phyloP scores from a whole-genome alignment of 2,329 filamentous ascomycete species.

The Pyricularia sp. region DNA sequence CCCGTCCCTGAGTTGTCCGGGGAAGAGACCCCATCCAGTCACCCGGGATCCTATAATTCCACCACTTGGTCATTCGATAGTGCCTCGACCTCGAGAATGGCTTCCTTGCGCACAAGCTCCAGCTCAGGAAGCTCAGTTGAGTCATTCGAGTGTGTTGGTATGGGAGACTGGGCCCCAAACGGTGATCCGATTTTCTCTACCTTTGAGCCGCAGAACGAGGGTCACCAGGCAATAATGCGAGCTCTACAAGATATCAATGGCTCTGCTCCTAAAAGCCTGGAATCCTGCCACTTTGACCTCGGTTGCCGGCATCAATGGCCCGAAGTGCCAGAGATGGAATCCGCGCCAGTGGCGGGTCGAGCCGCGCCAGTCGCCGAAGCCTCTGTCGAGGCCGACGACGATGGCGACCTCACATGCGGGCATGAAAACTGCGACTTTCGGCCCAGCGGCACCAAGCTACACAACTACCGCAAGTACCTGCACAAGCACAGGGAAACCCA shows the following conservation, averaged over 20 bases:
- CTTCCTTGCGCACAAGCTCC: background rate
- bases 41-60: background rate
- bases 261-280: background rate
- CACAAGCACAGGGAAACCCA: constrained; percentile 23
- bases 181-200: background rate
- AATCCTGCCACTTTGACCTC: background rate
- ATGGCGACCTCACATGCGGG: background rate
- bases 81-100: background rate
- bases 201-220: background rate
- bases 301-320: background rate
- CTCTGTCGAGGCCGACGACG: background rate
- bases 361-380: background rate
- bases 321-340: background rate
- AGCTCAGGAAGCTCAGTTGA: background rate
- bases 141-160: background rate
- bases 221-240: background rate
- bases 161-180: background rate
- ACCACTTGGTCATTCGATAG: background rate
- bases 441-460: constrained; percentile 16
- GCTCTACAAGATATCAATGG: background rate
- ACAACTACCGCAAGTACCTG: constrained; percentile 19
- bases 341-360: background rate
- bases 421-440: constrained; percentile 17
- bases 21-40: background rate
- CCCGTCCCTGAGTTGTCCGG: background rate